Percentiles rank a stretch among this genome's conserved stretches.
phyloP scores from a whole-genome alignment of 2,329 filamentous ascomycete genomes.

The Diplodia sapinea region DNA sequence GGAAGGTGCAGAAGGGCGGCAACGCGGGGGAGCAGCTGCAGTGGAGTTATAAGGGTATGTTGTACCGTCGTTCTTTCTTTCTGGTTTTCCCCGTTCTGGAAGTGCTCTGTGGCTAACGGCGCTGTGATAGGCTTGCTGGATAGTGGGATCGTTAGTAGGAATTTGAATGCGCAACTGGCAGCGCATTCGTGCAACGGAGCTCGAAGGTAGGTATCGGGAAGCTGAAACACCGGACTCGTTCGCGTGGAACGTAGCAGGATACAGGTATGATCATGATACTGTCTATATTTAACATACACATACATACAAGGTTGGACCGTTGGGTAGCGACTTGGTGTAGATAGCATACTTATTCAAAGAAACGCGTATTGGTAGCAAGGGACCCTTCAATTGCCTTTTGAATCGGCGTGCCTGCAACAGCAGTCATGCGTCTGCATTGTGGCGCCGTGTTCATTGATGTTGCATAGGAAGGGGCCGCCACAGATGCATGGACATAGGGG shows the following conservation, averaged over 20 bases:
- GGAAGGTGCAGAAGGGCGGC: slow-evolving; percentile 54
- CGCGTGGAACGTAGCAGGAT: not conserved
- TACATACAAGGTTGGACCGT: not conserved
- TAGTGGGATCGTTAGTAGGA: slow-evolving; percentile 36
- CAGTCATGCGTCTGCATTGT: not conserved
- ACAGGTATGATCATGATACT: not conserved
- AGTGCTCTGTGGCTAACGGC: not conserved
- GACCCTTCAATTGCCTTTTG: no score
- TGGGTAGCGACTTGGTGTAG: not conserved
- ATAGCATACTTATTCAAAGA: not conserved
- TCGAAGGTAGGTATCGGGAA: not conserved
- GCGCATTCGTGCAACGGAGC: slow-evolving; percentile 7
- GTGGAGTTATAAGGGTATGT: slow-evolving; percentile 56
- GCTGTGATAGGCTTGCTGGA: slow-evolving; percentile 33
- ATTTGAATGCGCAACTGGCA: slow-evolving; percentile 29
- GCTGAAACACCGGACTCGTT: not conserved
- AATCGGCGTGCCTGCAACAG: not conserved
- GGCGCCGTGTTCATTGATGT: not conserved
- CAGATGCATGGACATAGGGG: no score
- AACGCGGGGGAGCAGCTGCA: slow-evolving; percentile 37
- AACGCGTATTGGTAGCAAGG: no score
- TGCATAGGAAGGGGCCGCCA: not conserved
- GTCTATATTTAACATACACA: no score
- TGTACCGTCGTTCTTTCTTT: slow-evolving; percentile 45
- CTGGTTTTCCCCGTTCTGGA: not conserved